phyloP scores from a whole-genome alignment of 257 asterid species.

The Petunia secreta region DNA sequence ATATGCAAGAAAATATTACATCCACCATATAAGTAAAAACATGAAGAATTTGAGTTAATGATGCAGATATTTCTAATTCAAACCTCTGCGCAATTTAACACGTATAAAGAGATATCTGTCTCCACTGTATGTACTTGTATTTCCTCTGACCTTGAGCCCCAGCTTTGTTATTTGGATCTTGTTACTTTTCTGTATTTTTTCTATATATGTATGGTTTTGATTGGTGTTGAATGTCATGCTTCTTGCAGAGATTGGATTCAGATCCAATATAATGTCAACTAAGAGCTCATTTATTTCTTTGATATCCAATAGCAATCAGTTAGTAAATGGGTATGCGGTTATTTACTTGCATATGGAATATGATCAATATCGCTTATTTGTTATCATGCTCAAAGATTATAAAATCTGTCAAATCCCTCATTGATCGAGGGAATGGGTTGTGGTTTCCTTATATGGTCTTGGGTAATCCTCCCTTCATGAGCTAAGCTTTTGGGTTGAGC shows the following conservation, averaged over 20 bases:
- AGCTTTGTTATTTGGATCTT: not conserved
- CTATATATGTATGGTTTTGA: slow-evolving; percentile 19
- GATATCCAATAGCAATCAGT: not conserved
- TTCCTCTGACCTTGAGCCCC: not conserved
- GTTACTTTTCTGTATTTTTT: slow-evolving; percentile 4
- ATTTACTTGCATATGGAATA: not conserved
- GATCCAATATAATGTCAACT: slow-evolving; percentile 15
- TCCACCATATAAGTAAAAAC: not conserved
- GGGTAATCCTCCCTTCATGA: too few relatives aligned
- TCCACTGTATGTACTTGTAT: not conserved
- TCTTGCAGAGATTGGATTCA: not conserved
- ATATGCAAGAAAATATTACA: slow-evolving; percentile 12
- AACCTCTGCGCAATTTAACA: not conserved
- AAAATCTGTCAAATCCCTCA: not conserved
- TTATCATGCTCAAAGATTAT: slow-evolving; percentile 3
- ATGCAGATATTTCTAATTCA: not conserved
- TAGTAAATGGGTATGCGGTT: not conserved
- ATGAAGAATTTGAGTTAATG: not conserved
- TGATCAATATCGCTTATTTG: not conserved
- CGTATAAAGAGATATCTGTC: not conserved
- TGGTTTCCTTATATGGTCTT: too few relatives aligned
- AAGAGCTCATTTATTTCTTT: slow-evolving; percentile 1
- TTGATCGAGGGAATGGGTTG: too few relatives aligned
- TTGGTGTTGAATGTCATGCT: slow-evolving; percentile 14
- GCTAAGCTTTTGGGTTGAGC: too few relatives aligned